These are phyloP conservation scores for Moricandia arvensis DNA, from an alignment of 345 rosid species.

Conservation along the genomic window DNA sequence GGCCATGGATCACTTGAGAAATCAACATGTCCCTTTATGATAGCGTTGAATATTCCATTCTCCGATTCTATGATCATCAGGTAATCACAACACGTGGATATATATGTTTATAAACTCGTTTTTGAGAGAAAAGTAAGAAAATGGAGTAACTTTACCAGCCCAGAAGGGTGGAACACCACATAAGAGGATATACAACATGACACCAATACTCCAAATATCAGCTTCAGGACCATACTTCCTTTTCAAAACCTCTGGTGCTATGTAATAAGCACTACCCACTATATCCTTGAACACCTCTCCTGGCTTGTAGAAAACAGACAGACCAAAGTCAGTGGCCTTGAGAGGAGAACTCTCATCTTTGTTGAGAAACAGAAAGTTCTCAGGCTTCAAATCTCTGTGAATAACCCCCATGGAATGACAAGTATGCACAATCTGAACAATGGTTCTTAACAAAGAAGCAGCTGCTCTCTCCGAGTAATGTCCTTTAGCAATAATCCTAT, in stretches of 20 bases:
- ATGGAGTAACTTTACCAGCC: conserved; percentile 47
- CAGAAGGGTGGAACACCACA: conserved; percentile 76
- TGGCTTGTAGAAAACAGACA: conserved; percentile 69
- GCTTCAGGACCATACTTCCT: conserved; percentile 68
- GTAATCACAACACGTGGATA: conserved; percentile 6
- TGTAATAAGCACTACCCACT: conserved; percentile 77
- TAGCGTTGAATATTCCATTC: conserved; percentile 59
- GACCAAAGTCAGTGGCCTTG: conserved; percentile 71
- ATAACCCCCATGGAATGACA: conserved; percentile 76
- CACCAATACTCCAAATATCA: conserved; percentile 74
- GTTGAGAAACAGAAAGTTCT: conserved; percentile 61
- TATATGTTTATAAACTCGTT: background rate
- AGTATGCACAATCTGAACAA: conserved; percentile 61
- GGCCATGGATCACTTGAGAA: conserved; percentile 71
- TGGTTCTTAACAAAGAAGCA: conserved; percentile 53
- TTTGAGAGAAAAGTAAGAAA: too few relatives aligned
- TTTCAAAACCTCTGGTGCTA: conserved; percentile 75
- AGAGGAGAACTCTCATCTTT: conserved; percentile 64
- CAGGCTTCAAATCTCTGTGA: conserved; percentile 74
- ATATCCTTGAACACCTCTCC: conserved; percentile 67
- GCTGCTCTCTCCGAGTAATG: conserved; percentile 74
- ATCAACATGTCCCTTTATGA: conserved; percentile 49
- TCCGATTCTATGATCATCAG: conserved; percentile 48
- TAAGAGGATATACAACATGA: conserved; percentile 62
- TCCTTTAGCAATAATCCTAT: conserved; percentile 62